Percentiles rank a stretch among this genome's conserved stretches.
phyloP scores from a whole-genome alignment of 371 early-diverging fungal genomes.

The Syncephalastrum racemosum region DNA sequence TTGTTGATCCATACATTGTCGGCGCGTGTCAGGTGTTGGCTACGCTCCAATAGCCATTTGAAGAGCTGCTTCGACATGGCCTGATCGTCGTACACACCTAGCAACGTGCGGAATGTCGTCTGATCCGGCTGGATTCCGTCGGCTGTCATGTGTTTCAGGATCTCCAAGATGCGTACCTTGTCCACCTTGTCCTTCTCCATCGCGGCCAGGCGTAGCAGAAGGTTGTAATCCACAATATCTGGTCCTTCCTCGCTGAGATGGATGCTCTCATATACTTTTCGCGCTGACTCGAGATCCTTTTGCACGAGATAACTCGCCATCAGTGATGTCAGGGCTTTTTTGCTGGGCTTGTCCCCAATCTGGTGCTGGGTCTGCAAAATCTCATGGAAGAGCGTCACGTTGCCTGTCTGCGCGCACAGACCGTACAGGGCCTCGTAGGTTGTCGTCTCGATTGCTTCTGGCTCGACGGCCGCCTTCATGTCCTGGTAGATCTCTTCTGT shows the following conservation, averaged over 20 bases:
- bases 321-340: constrained; percentile 29
- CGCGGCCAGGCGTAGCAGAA: constrained; percentile 31
- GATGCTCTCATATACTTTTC: constrained; percentile 26
- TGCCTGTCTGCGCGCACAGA: constrained; percentile 35
- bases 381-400: constrained; percentile 22
- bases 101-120: constrained; percentile 35
- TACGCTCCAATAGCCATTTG: constrained; percentile 16
- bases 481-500: constrained; percentile 16
- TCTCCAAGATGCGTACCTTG: constrained; percentile 27
- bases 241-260: constrained; percentile 18
- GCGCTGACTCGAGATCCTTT: constrained; percentile 23
- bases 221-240: constrained; percentile 44
- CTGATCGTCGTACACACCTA: constrained; percentile 22
- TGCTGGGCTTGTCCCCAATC: constrained; percentile 16
- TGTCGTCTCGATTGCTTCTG: constrained; percentile 7
- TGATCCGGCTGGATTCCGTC: constrained; percentile 31
- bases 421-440: constrained; percentile 19
- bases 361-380: constrained; percentile 15
- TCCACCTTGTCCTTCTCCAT: constrained; percentile 15
- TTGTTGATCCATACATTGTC: constrained; percentile 42
- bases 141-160: constrained; percentile 38
- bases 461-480: constrained; percentile 12
- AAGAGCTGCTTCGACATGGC: constrained; percentile 21
- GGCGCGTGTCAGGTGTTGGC: constrained; percentile 7
- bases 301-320: constrained; percentile 30